A percentile compares a stretch with the other conserved stretches of the same genome.
Conservation (phyloP, 306 rosid species). For the Rosa chinensis region DNA sequence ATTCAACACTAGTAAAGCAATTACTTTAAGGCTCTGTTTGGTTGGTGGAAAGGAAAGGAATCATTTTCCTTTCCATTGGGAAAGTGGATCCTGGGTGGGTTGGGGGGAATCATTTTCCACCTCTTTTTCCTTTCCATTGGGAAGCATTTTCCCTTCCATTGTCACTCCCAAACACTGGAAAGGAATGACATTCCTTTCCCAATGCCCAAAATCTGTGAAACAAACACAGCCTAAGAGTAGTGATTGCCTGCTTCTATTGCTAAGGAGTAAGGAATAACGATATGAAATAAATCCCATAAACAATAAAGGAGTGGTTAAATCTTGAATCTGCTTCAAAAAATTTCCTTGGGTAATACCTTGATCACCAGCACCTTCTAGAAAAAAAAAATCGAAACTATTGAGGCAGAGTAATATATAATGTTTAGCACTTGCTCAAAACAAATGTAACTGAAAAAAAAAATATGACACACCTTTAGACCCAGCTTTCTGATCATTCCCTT, state of each 20-base stretch:
- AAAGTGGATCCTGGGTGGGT: too few relatives aligned
- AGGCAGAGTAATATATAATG: neutral
- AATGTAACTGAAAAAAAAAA: neutral
- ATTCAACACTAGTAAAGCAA: neutral
- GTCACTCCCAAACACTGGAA: too few relatives aligned
- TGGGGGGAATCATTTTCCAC: too few relatives aligned
- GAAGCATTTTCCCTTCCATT: too few relatives aligned
- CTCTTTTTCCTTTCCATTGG: too few relatives aligned
- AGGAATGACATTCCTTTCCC: too few relatives aligned
- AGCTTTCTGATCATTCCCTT: conserved; percentile 29
- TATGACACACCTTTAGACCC: conserved; percentile 31
- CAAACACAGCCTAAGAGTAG: too few relatives aligned
- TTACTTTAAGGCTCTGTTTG: too few relatives aligned
- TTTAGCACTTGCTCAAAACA: neutral
- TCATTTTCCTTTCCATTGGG: too few relatives aligned
- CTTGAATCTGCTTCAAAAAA: conserved; percentile 53
- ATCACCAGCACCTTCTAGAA: conserved; percentile 61
- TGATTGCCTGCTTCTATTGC: conserved; percentile 65
- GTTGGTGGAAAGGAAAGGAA: too few relatives aligned
- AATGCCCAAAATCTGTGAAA: too few relatives aligned
- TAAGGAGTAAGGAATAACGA: conserved; percentile 53
- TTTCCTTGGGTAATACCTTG: conserved; percentile 45
- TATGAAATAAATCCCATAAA: conserved; percentile 52
- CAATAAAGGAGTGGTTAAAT: conserved; percentile 46
- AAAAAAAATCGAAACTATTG: neutral